phyloP scores from a whole-genome alignment of 148 eudicot genomes.

The Diospyros lotus region DNA sequence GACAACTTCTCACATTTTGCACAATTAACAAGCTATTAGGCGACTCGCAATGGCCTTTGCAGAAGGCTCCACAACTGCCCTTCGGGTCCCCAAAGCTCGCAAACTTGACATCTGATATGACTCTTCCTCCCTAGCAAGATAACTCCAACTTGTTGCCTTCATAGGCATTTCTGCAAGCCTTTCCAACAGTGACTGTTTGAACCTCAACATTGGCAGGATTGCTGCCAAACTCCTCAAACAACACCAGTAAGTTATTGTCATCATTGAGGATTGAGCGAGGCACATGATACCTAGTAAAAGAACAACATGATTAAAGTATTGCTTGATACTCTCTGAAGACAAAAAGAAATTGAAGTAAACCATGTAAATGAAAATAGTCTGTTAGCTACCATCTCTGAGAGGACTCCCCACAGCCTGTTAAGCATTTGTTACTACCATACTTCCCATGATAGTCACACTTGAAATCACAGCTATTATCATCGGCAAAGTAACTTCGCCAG shows the following conservation, averaged over 20 bases:
- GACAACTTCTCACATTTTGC: too few species aligned
- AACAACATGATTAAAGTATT: too few species aligned
- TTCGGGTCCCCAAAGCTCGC: slow-evolving; percentile 89
- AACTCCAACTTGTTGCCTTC: slow-evolving; percentile 45
- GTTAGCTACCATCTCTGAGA: slow-evolving; percentile 30
- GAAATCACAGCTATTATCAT: slow-evolving; percentile 6
- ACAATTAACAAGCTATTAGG: neutral
- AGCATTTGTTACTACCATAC: slow-evolving; percentile 16
- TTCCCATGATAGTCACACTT: slow-evolving; percentile 28
- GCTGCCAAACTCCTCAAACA: slow-evolving; percentile 81
- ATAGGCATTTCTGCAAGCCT: neutral
- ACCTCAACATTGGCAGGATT: slow-evolving; percentile 64
- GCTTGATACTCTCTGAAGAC: too few species aligned
- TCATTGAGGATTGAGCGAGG: slow-evolving; percentile 85
- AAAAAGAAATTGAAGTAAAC: too few species aligned
- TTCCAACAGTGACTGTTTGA: slow-evolving; percentile 42
- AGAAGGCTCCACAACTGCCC: slow-evolving; percentile 77
- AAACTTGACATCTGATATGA: slow-evolving; percentile 70
- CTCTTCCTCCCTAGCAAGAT: slow-evolving; percentile 48
- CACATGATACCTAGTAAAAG: slow-evolving; percentile 47
- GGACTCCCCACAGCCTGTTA: slow-evolving; percentile 21
- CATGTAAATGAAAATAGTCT: too few species aligned
- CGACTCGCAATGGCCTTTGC: slow-evolving; percentile 65
- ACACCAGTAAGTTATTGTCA: slow-evolving; percentile 49
- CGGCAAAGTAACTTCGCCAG: slow-evolving; percentile 25